A percentile compares a stretch with the other conserved stretches of the same genome.
phyloP scores from a whole-genome alignment of 2,329 filamentous ascomycete species.

The Penicillium glabrum region DNA sequence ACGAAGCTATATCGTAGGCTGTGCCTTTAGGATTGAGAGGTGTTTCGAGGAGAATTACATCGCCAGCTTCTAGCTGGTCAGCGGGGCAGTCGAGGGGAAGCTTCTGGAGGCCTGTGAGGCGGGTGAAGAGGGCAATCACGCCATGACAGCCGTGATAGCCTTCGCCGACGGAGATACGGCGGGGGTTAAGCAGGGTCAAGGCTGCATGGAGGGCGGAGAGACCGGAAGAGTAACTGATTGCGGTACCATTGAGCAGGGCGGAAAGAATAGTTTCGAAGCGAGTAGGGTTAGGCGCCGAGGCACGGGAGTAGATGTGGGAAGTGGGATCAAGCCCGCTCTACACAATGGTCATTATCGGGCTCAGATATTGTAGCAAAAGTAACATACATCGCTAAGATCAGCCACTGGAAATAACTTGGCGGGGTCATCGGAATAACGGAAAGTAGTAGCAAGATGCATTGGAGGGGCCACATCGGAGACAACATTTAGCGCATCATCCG shows the following conservation, averaged over 20 bases:
- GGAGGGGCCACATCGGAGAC: conserved; percentile 82
- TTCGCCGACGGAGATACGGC: conserved; percentile 74
- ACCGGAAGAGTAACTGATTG: conserved; percentile 79
- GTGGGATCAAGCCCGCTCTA: conserved; percentile 25
- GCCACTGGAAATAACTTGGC: conserved; percentile 57
- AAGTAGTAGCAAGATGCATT: conserved; percentile 89
- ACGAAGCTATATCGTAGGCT: conserved; percentile 70
- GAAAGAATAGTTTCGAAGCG: conserved; percentile 83
- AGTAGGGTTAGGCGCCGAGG: conserved; percentile 74
- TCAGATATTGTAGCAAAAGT: neutral
- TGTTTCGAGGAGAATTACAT: conserved; percentile 89
- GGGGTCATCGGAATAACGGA: conserved; percentile 74
- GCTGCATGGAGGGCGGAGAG: conserved; percentile 86
- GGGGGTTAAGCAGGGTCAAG: conserved; percentile 79
- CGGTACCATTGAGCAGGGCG: conserved; percentile 64
- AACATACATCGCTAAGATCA: conserved; percentile 54
- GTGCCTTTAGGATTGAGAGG: conserved; percentile 88
- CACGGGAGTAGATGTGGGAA: conserved; percentile 78
- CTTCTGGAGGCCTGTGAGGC: conserved; percentile 72
- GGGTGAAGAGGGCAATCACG: conserved; percentile 70
- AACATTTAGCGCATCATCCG: conserved; percentile 73
- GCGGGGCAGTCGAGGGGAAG: conserved; percentile 69
- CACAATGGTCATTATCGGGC: neutral
- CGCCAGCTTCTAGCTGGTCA: conserved; percentile 69
- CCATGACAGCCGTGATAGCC: conserved; percentile 96